Conservation (phyloP, 2,329 filamentous ascomycete genomes). For the Colletotrichum zoysiae region DNA sequence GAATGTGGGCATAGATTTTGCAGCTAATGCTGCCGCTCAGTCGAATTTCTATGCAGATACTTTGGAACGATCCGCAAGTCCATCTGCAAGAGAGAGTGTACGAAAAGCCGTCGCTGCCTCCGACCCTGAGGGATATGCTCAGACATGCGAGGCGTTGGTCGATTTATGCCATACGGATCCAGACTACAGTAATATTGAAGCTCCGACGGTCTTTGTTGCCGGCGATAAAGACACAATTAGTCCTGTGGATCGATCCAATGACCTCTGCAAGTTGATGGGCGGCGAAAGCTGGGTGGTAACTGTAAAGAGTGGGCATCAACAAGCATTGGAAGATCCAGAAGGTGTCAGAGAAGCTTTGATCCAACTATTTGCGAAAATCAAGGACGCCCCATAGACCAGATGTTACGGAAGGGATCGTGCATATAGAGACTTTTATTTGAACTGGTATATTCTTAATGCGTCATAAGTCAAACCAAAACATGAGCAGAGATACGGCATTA, state of each 20-base stretch:
- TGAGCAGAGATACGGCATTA: too few species aligned
- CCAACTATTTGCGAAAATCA: slow-evolving; percentile 14
- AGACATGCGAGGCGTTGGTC: slow-evolving; percentile 49
- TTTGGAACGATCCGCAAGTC: slow-evolving; percentile 42
- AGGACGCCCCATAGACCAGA: neutral
- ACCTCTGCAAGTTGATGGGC: slow-evolving; percentile 46
- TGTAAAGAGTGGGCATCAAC: slow-evolving; percentile 45
- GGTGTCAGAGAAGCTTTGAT: slow-evolving; percentile 21
- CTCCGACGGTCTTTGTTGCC: slow-evolving; percentile 48
- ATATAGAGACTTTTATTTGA: neutral
- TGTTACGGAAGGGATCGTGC: neutral
- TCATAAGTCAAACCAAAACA: too few species aligned
- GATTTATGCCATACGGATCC: slow-evolving; percentile 49
- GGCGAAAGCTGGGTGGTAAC: slow-evolving; percentile 48
- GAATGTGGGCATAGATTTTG: slow-evolving; percentile 46
- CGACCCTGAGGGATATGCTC: slow-evolving; percentile 50
- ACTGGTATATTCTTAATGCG: neutral
- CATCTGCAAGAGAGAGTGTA: slow-evolving; percentile 43
- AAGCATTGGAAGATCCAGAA: slow-evolving; percentile 28
- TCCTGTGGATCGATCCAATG: slow-evolving; percentile 46
- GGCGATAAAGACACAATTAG: slow-evolving; percentile 50
- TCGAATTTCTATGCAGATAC: slow-evolving; percentile 47
- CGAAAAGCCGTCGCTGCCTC: slow-evolving; percentile 48
- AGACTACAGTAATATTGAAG: slow-evolving; percentile 48
- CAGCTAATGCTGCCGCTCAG: slow-evolving; percentile 46